Conservation (phyloP, 1,284 basidiomycete genomes). For the Peniophora sp. region DNA sequence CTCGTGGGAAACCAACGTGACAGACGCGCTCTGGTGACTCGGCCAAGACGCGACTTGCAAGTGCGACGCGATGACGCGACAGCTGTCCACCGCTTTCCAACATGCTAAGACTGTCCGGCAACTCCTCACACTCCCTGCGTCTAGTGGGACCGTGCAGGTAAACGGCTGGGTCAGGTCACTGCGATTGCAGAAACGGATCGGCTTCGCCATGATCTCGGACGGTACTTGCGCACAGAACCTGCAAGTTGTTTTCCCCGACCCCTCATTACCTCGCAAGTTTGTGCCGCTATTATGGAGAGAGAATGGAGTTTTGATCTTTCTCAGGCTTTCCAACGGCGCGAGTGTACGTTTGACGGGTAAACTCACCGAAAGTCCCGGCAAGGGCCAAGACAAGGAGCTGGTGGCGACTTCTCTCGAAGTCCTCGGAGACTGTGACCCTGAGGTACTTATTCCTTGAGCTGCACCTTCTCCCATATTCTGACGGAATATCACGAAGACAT, state of each 20-base stretch:
- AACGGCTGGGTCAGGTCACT: constrained; percentile 83
- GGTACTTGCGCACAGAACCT: constrained; percentile 63
- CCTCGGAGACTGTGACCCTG: constrained; percentile 70
- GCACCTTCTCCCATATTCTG: not conserved
- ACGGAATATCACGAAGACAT: constrained; percentile 37
- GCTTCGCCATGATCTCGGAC: constrained; percentile 80
- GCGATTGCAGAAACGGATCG: constrained; percentile 77
- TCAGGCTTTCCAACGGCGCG: constrained; percentile 63
- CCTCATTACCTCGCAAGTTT: constrained; percentile 32
- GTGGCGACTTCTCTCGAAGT: constrained; percentile 59
- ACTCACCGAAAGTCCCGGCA: constrained; percentile 58
- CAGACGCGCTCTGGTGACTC: too few relatives aligned
- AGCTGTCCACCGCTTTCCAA: constrained; percentile 12
- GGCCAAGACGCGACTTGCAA: not conserved
- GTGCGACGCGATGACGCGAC: not conserved
- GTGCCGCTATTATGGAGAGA: constrained; percentile 9
- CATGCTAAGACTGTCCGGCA: constrained; percentile 52
- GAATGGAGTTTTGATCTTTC: constrained; percentile 1
- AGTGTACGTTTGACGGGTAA: constrained; percentile 63
- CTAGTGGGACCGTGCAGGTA: constrained; percentile 21
- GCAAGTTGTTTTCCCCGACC: constrained; percentile 70
- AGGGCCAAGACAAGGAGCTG: constrained; percentile 70
- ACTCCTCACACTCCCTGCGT: constrained; percentile 29
- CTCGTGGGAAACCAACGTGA: too few relatives aligned
- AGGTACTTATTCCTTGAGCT: constrained; percentile 33